Base-by-base conservation (phyloP, 176 grass and related monocot genomes). In the Zea luxurians region DNA sequence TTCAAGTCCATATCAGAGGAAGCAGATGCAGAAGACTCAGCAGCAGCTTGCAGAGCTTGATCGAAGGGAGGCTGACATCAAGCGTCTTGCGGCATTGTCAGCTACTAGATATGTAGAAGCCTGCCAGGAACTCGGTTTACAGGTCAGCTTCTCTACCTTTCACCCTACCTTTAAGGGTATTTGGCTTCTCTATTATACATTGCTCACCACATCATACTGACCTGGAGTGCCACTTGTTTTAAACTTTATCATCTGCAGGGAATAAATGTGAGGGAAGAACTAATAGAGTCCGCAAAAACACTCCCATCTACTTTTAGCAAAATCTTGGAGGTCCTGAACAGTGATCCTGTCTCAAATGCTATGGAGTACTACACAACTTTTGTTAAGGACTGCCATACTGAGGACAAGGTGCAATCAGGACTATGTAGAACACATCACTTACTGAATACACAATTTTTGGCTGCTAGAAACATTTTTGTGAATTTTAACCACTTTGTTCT, bases 1-100 rank as follows among this genome's bases (percentile, higher is more conserved):
- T 48, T 76, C 66, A 79, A 98, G 96, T 74, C 96, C 88, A 1
- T 95, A 98, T 64, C 96, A 92, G 89, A 90, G 80, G 81, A 94
- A 90, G 83, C 96, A 92, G 73, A 88, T 94, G 81, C 96, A 98
- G 66, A 98, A 98, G 85, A 88, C 70, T 70, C 91, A 98, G 78
- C 95, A 98, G 58, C 95, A 94, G 85, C 83, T 98, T 13, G 85
- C 81, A 6, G 96, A 98, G 42, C 83, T 98, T 3, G 92, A 98
- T 38, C 48, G 96, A 44, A 98, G 85, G 88, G 92, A 98, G 85
- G 77, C 89, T 16, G 89, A 95, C 83, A 94, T 94, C 62, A 98
- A 94, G 67, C 85, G 96, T 35, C 91, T 84, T 35, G 89, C 92
- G 60, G 74, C 87, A 70, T 76, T 98, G 7, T 92, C 96, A 57